Evolutionary conservation across 257 asterid species (phyloP).

Genomic region (Echium plantagineum): DNA sequence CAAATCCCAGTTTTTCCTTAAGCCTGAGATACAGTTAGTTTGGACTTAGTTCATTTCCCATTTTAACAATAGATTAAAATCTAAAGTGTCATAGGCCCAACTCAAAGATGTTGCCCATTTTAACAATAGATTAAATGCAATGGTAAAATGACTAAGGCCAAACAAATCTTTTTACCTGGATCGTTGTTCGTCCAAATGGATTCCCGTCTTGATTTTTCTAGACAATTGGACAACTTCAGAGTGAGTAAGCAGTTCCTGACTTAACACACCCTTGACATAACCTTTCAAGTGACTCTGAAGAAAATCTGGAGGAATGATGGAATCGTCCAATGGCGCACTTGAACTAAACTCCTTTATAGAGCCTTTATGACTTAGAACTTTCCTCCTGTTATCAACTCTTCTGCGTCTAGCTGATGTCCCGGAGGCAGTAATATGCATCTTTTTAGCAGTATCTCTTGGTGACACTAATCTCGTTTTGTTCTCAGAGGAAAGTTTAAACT

Average conservation of each 20-base stretch:
- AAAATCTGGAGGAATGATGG: conserved; percentile 42
- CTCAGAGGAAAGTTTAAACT: conserved; percentile 66
- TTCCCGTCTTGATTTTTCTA: conserved; percentile 52
- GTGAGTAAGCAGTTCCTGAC: conserved; percentile 69
- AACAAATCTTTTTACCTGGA: conserved; percentile 31
- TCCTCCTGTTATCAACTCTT: conserved; percentile 43
- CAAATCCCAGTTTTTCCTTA: conserved; percentile 69
- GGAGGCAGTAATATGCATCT: conserved; percentile 38
- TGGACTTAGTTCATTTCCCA: not conserved
- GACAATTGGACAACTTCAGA: conserved; percentile 73
- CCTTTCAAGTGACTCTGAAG: conserved; percentile 54
- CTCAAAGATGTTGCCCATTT: not conserved
- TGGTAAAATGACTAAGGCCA: not conserved
- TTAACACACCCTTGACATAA: conserved; percentile 53
- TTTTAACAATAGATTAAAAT: no score
- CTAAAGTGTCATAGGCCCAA: no score
- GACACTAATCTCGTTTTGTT: conserved; percentile 1
- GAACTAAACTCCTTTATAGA: conserved; percentile 14
- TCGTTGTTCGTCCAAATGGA: conserved; percentile 58
- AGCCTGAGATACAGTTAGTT: conserved; percentile 31
- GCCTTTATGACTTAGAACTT: conserved; percentile 14
- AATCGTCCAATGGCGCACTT: conserved; percentile 28
- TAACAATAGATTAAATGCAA: no score
- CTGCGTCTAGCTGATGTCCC: conserved; percentile 72
- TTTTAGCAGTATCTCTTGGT: conserved; percentile 18